Conservation (phyloP, 2,329 filamentous ascomycete genomes). For the Colletotrichum sp. region DNA sequence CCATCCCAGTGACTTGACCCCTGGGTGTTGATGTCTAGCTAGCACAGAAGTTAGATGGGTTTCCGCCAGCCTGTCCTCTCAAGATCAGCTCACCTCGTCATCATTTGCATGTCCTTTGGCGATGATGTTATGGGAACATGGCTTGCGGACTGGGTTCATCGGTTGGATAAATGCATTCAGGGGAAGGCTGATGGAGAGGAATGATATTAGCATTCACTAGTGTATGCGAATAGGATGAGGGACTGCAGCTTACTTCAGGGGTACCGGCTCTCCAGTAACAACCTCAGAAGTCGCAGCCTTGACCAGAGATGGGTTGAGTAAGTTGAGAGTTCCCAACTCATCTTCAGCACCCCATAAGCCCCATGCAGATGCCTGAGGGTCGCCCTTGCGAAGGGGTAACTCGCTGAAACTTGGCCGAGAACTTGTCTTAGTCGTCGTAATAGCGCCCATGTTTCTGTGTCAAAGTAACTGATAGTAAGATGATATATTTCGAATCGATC, state of each 20-base stretch:
- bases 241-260: neutral
- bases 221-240: neutral
- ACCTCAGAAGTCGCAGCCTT: neutral
- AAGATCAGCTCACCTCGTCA: slow-evolving; percentile 17
- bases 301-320: neutral
- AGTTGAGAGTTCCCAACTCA: slow-evolving; percentile 13
- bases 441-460: neutral
- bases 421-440: neutral
- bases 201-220: neutral
- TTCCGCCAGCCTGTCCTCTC: neutral
- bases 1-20: slow-evolving; percentile 20
- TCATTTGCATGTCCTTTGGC: slow-evolving; percentile 25
- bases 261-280: neutral
- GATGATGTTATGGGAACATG: slow-evolving; percentile 22
- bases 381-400: neutral
- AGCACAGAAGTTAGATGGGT: neutral
- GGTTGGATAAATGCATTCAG: slow-evolving; percentile 2
- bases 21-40: slow-evolving; percentile 16
- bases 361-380: slow-evolving; percentile 10
- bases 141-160: slow-evolving; percentile 22
- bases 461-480: neutral
- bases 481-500: neutral
- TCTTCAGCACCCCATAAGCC: slow-evolving; percentile 1
- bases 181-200: neutral
- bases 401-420: neutral